Evolutionary conservation across 106 monocot species (phyloP), one percentile per base, ranked within the genome.

Genomic region (Acanthochlamys bracteata): DNA sequence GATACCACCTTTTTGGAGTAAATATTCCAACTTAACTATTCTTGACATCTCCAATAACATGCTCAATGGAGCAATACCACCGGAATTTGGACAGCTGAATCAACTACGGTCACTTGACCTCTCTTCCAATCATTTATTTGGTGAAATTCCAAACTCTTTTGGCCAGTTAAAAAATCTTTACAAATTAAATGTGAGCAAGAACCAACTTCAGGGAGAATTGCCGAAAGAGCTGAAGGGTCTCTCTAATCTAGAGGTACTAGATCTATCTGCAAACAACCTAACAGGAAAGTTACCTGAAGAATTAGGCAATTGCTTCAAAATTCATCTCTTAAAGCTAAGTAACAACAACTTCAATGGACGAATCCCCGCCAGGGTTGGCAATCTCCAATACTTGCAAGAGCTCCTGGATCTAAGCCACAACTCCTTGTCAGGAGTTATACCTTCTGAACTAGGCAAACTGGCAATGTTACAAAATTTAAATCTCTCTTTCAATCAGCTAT

Each of bases 241-340:
- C 7, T 8, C 53, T 17, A 17, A 54, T 8, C n/a, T 54, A 10
- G 11, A 54, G 53, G 16, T 17, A 16, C 53, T 54, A 16, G 53
- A 54, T 54, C 16, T 54, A 10, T 54, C 53, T 54, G 53, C 53
- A 10, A 54, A 54, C 53, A 54, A 54, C 53, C 19, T 54, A 10
- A 54, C 7, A 6, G 53, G 53, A 19, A 10, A 10, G 19, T 6
- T 54, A 19, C 53, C 53, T 6, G 16, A 54, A 17, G 16, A 54
- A 54, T 19, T 54, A 54, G 53, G 53, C 10, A 17, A 54, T 19
- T 54, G 53, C 19, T 10, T 54, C 11, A 54, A 54, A 17, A 10
- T 54, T 11, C 16, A 6, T 4, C 6, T 11, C 11, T 17, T 54
- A 19, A 54, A 54, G 16, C 19, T 54, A 19, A 54, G 53, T 17